phyloP scores from a whole-genome alignment of 257 asterid species.

The Linderniella brevidens region DNA sequence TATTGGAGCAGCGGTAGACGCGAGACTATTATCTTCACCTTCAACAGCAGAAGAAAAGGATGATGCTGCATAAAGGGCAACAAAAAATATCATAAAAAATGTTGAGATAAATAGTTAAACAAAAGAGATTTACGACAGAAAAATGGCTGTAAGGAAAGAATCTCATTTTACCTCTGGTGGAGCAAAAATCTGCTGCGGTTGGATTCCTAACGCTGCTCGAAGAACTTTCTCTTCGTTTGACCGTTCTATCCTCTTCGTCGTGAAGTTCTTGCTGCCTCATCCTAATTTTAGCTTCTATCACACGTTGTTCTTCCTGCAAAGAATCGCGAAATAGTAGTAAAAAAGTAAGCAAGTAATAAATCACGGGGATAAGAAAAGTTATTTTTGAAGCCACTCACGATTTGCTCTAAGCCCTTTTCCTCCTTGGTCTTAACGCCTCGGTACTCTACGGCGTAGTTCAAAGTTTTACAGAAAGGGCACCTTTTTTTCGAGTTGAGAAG shows the following conservation, averaged over 20 bases:
- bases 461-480: constrained; percentile 91
- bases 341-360: constrained; percentile 7
- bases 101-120: too few species aligned
- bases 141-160: constrained; percentile 4
- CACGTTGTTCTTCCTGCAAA: constrained; percentile 86
- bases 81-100: constrained; percentile 6
- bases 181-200: constrained; percentile 39
- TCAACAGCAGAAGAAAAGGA: constrained; percentile 49
- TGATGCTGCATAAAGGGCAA: constrained; percentile 26
- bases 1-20: constrained; percentile 24
- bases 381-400: constrained; percentile 32
- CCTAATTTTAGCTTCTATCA: constrained; percentile 96
- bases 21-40: constrained; percentile 38
- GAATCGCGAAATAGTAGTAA: constrained; percentile 5
- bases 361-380: background rate
- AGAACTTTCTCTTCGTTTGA: constrained; percentile 42
- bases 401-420: constrained; percentile 89
- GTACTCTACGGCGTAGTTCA: constrained; percentile 87
- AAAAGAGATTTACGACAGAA: background rate
- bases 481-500: constrained; percentile 37
- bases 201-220: constrained; percentile 39
- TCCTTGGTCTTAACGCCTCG: constrained; percentile 88
- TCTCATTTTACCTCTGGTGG: constrained; percentile 41
- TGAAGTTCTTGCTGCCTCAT: constrained; percentile 86
- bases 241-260: constrained; percentile 70